phyloP scores from a whole-genome alignment of 495 filamentous ascomycete genomes.

The Podospora pseudopauciseta region DNA sequence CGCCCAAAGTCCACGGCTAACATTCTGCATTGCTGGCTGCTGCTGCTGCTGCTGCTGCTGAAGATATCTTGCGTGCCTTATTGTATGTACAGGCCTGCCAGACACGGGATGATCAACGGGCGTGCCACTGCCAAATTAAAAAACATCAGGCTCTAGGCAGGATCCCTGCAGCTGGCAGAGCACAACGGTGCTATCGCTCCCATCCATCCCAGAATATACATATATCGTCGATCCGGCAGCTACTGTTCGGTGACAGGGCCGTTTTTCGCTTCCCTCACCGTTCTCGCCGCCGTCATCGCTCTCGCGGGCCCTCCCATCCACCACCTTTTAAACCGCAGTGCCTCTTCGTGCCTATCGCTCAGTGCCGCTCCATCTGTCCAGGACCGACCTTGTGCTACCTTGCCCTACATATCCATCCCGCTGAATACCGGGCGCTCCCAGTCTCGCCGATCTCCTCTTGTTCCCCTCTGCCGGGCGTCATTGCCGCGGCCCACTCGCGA shows the following conservation, averaged over 20 bases:
- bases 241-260: background rate
- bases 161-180: constrained; percentile 10
- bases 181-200: background rate
- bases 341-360: background rate
- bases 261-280: background rate
- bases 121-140: background rate
- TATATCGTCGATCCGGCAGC: constrained; percentile 12
- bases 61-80: too few relatives aligned
- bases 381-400: constrained; percentile 1
- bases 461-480: constrained; percentile 22
- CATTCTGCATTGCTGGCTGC: background rate
- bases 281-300: constrained; percentile 4
- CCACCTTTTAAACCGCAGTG: background rate
- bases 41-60: background rate
- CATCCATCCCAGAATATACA: constrained; percentile 3
- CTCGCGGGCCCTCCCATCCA: background rate
- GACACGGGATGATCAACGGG: background rate
- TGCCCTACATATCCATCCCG: background rate
- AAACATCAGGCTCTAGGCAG: constrained; percentile 9
- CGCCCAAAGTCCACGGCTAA: background rate
- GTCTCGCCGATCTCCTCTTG: background rate
- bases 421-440: constrained; percentile 19
- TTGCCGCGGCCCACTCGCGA: constrained; percentile 25
- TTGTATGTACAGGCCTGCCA: background rate
- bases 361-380: background rate